A percentile compares a stretch with the other conserved stretches of the same genome.
Evolutionary conservation across 1,139 yeast genomes (phyloP).

Genomic region (Sugiyamaella castrensis): DNA sequence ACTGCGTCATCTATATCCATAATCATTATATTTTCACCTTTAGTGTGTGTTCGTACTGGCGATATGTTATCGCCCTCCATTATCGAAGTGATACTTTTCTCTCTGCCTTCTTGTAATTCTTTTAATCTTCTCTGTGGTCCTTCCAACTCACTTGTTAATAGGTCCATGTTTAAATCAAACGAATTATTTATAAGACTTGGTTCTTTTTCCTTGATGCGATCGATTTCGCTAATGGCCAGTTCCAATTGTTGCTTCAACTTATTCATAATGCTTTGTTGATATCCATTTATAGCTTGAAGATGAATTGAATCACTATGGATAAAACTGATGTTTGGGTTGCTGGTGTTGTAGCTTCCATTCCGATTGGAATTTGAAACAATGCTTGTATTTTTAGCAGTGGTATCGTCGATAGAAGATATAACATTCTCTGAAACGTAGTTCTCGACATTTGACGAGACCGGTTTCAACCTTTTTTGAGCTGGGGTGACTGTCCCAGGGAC

Average conservation of each 20-base stretch:
- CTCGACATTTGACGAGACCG: too few relatives aligned
- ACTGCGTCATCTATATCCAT: too few relatives aligned
- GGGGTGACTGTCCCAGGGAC: constrained; percentile 5
- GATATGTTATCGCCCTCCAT: too few relatives aligned
- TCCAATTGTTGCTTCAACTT: neutral
- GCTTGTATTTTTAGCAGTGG: too few relatives aligned
- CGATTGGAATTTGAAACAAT: too few relatives aligned
- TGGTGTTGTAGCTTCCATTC: too few relatives aligned
- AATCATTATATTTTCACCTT: too few relatives aligned
- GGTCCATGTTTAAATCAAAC: constrained; percentile 5
- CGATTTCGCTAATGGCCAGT: constrained; percentile 2
- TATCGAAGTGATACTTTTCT: neutral
- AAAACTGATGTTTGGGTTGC: neutral
- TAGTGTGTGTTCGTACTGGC: too few relatives aligned
- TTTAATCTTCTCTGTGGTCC: constrained; percentile 2
- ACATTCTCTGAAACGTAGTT: too few relatives aligned
- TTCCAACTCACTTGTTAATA: constrained; percentile 5
- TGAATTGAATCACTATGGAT: neutral
- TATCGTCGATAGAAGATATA: too few relatives aligned
- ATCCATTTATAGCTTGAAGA: constrained; percentile 5
- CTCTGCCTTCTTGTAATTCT: constrained; percentile 1
- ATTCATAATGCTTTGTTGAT: constrained; percentile 5
- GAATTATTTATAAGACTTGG: neutral
- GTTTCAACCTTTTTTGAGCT: too few relatives aligned
- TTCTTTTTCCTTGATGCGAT: neutral